Percentiles rank a stretch among this genome's conserved stretches.
These are phyloP conservation scores for Collariella sp. DNA, from an alignment of 495 filamentous ascomycete species.

Conservation along the genomic window DNA sequence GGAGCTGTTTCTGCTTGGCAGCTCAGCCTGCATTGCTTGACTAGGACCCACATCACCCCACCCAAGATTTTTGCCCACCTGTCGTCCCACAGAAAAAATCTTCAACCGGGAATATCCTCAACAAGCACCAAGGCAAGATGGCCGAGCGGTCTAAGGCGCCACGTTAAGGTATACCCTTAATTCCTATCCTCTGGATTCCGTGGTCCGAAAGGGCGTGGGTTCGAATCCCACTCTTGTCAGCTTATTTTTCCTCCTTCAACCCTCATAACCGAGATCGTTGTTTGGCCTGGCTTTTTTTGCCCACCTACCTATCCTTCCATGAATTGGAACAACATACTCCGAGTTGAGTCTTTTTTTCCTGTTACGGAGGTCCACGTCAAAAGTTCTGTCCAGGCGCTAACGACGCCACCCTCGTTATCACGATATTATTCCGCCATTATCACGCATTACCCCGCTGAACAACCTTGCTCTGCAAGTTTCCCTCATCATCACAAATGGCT, in stretches of 20 bases:
- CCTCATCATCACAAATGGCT: no score
- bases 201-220: conserved; percentile 14
- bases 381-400: no score
- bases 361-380: no score
- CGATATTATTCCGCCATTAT: no score
- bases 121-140: conserved; percentile 11
- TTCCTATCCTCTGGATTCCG: conserved; percentile 1
- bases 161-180: conserved; percentile 16
- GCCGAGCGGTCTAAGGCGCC: conserved; percentile 16
- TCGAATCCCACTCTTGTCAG: conserved; percentile 16
- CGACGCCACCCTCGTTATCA: no score
- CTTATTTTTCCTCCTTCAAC: neutral
- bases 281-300: neutral
- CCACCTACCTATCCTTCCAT: no score
- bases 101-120: neutral
- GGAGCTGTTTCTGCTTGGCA: neutral
- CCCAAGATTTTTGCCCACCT: neutral
- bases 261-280: neutral
- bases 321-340: no score
- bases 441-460: no score
- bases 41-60: neutral
- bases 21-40: no score
- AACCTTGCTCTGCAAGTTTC: no score
- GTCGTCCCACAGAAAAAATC: neutral
- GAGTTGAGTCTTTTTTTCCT: no score